Evolutionary conservation across 139 green algal genomes (phyloP).

Genomic region (Tetradesmus obliquus): DNA sequence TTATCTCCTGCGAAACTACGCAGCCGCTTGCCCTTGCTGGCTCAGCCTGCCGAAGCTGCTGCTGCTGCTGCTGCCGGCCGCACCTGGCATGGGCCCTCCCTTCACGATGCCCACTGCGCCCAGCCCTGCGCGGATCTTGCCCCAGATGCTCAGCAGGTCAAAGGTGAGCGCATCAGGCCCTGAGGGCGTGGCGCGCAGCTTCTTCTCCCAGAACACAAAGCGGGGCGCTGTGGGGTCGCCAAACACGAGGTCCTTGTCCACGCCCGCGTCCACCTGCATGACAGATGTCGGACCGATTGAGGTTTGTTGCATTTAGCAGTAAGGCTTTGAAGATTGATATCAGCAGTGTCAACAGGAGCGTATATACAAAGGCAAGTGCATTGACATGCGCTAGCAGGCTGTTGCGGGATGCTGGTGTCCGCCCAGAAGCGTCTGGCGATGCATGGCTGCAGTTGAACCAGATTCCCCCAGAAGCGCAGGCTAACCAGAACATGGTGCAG

Average conservation of each 20-base stretch:
- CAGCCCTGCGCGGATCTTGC: conserved; percentile 97
- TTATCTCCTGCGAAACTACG: too few relatives aligned
- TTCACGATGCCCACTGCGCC: conserved; percentile 91
- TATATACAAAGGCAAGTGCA: too few relatives aligned
- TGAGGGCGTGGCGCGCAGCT: conserved; percentile 87
- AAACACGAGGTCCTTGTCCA: conserved; percentile 90
- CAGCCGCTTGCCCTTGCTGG: too few relatives aligned
- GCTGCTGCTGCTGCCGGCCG: not conserved
- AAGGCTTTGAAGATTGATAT: not conserved
- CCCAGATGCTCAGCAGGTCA: conserved; percentile 89
- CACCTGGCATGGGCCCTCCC: conserved; percentile 69
- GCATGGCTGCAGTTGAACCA: too few relatives aligned
- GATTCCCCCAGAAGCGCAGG: too few relatives aligned
- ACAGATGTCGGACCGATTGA: not conserved
- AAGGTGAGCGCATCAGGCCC: conserved; percentile 91
- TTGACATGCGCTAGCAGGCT: too few relatives aligned
- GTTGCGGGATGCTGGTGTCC: too few relatives aligned
- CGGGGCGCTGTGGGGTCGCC: conserved; percentile 93
- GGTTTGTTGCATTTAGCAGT: not conserved
- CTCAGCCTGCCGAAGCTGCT: not conserved
- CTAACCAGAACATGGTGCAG: too few relatives aligned
- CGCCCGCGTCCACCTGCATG: conserved; percentile 85
- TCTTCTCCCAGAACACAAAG: conserved; percentile 96
- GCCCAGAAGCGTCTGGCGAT: too few relatives aligned
- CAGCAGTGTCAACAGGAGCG: not conserved